Conservation (phyloP, 2,329 filamentous ascomycete genomes). For the Xylaria hypoxylon region DNA sequence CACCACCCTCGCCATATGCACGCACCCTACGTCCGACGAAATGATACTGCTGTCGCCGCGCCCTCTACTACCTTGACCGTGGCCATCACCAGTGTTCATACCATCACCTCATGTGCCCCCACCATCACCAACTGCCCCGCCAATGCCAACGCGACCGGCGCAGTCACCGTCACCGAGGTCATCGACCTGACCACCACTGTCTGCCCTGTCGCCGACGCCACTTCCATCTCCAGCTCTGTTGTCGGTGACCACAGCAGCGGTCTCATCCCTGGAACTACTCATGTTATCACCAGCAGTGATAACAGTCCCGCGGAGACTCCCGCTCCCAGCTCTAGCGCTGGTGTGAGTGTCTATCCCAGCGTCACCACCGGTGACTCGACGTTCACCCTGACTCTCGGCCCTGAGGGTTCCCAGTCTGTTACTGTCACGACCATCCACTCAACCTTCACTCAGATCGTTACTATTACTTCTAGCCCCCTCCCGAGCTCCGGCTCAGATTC, state of each 20-base stretch:
- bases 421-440: constrained; percentile 50
- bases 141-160: constrained; percentile 45
- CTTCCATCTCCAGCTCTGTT: constrained; percentile 49
- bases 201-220: constrained; percentile 52
- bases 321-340: constrained; percentile 34
- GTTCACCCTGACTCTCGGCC: constrained; percentile 48
- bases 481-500: constrained; percentile 30
- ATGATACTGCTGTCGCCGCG: constrained; percentile 42
- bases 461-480: constrained; percentile 43
- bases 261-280: constrained; percentile 48
- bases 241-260: constrained; percentile 50
- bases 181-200: constrained; percentile 53
- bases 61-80: constrained; percentile 51
- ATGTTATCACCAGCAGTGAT: constrained; percentile 40
- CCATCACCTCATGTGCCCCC: constrained; percentile 51
- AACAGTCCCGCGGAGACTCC: constrained; percentile 38
- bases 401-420: constrained; percentile 46
- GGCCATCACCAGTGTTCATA: constrained; percentile 48
- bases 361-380: constrained; percentile 34
- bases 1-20: constrained; percentile 51
- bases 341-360: constrained; percentile 29
- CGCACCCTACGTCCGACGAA: constrained; percentile 47
- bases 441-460: constrained; percentile 48
- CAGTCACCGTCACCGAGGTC: constrained; percentile 52
- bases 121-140: constrained; percentile 53